These are phyloP conservation scores for Cornus kousa DNA, from an alignment of 148 eudicot species.

Conservation along the genomic window DNA sequence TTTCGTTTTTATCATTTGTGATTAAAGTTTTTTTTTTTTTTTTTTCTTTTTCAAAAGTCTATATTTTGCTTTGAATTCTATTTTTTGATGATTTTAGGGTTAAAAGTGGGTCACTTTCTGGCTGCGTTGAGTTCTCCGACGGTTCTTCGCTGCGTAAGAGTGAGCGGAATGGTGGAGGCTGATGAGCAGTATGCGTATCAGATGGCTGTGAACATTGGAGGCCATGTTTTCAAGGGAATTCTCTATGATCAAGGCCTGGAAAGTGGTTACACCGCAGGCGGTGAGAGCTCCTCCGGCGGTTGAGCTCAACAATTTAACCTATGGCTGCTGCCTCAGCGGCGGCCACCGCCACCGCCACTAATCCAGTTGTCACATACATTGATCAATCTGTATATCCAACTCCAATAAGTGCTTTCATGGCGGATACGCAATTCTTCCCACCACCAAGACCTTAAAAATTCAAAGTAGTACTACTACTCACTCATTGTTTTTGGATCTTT, in stretches of 20 bases:
- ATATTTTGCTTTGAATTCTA: background rate
- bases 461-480: background rate
- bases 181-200: slow-evolving; percentile 84
- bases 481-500: background rate
- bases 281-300: slow-evolving; percentile 42
- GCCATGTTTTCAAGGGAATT: slow-evolving; percentile 90
- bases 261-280: slow-evolving; percentile 29
- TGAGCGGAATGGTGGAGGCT: slow-evolving; percentile 63
- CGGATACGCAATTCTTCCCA: slow-evolving; percentile 94
- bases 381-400: slow-evolving; percentile 56
- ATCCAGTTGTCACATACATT: slow-evolving; percentile 21
- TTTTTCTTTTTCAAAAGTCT: background rate
- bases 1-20: background rate
- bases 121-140: slow-evolving; percentile 75
- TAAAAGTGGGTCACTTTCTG: slow-evolving; percentile 71
- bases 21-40: background rate
- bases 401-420: slow-evolving; percentile 70
- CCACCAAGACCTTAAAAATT: slow-evolving; percentile 64
- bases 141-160: slow-evolving; percentile 74
- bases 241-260: slow-evolving; percentile 88
- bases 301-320: slow-evolving; percentile 26
- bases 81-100: slow-evolving; percentile 32
- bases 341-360: slow-evolving; percentile 12
- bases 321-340: slow-evolving; percentile 18
- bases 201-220: slow-evolving; percentile 85